These are phyloP conservation scores for Dissoconium aciculare DNA, from an alignment of 2,329 filamentous ascomycete species.

Conservation along the genomic window DNA sequence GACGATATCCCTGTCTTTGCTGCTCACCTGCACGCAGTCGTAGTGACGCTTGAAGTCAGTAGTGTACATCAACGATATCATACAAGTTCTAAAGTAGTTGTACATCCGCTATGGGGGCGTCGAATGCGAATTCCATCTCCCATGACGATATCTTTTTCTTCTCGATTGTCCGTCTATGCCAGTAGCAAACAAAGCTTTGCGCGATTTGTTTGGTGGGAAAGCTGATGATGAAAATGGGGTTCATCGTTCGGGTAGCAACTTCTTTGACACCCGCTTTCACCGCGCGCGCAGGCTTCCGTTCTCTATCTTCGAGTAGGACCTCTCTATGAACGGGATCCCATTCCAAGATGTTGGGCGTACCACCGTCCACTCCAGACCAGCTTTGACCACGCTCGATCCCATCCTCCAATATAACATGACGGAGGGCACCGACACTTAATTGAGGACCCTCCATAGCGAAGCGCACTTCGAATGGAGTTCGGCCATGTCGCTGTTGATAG, in stretches of 20 bases:
- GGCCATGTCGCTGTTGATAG: slow-evolving; percentile 16
- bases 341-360: slow-evolving; percentile 13
- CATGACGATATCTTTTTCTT: too few relatives aligned
- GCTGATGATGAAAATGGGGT: slow-evolving; percentile 32
- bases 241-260: too few relatives aligned
- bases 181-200: slow-evolving; percentile 36
- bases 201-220: slow-evolving; percentile 43
- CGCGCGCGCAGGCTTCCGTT: too few relatives aligned
- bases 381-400: slow-evolving; percentile 14
- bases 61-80: too few relatives aligned
- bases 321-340: too few relatives aligned
- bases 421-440: slow-evolving; percentile 12
- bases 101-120: too few relatives aligned
- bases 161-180: slow-evolving; percentile 39
- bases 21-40: too few relatives aligned
- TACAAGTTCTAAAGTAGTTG: too few relatives aligned
- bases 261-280: too few relatives aligned
- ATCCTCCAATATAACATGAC: slow-evolving; percentile 15
- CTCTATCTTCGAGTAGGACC: neutral
- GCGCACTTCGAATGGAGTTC: slow-evolving; percentile 21
- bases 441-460: slow-evolving; percentile 23
- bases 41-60: too few relatives aligned
- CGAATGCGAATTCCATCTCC: too few relatives aligned
- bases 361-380: slow-evolving; percentile 18
- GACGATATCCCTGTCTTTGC: too few relatives aligned